phyloP scores from a whole-genome alignment of 495 filamentous ascomycete species.

The Aspergillus nanangensis region DNA sequence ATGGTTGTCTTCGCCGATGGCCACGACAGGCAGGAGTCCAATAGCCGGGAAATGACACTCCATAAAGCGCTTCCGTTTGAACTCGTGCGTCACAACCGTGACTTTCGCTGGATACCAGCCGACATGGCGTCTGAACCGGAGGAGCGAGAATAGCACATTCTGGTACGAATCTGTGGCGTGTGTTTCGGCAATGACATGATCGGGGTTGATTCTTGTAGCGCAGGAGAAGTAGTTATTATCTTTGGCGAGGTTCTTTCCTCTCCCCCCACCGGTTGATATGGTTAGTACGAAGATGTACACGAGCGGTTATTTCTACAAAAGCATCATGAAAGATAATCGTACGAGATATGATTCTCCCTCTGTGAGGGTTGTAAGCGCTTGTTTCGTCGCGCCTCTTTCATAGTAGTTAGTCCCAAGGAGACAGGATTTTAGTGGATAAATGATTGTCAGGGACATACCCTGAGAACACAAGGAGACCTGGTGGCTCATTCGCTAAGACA shows the following conservation, averaged over 20 bases:
- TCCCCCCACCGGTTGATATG: too few species aligned
- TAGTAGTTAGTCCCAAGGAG: not conserved
- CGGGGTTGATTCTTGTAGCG: slow-evolving; percentile 11
- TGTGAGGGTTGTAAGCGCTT: slow-evolving; percentile 41
- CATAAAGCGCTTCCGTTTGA: slow-evolving; percentile 65
- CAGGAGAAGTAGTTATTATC: slow-evolving; percentile 34
- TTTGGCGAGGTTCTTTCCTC: slow-evolving; percentile 46
- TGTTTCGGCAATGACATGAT: slow-evolving; percentile 49
- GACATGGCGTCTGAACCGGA: slow-evolving; percentile 49
- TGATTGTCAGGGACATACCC: slow-evolving; percentile 45
- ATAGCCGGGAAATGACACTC: slow-evolving; percentile 65
- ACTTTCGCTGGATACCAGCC: slow-evolving; percentile 38
- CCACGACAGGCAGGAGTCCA: slow-evolving; percentile 29
- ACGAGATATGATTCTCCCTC: slow-evolving; percentile 67
- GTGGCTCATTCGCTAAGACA: slow-evolving; percentile 30
- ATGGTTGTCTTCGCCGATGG: not conserved
- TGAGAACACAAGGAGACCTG: slow-evolving; percentile 59
- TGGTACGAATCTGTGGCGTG: slow-evolving; percentile 75
- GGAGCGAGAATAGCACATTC: slow-evolving; percentile 68
- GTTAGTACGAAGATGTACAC: not conserved
- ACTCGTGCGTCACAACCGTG: slow-evolving; percentile 70
- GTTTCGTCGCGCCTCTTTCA: slow-evolving; percentile 58
- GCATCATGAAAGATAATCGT: slow-evolving; percentile 3
- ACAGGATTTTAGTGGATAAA: not conserved
- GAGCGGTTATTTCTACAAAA: too few species aligned